Conservation (phyloP, 2,329 filamentous ascomycete genomes). For the Diaporthe helianthi region DNA sequence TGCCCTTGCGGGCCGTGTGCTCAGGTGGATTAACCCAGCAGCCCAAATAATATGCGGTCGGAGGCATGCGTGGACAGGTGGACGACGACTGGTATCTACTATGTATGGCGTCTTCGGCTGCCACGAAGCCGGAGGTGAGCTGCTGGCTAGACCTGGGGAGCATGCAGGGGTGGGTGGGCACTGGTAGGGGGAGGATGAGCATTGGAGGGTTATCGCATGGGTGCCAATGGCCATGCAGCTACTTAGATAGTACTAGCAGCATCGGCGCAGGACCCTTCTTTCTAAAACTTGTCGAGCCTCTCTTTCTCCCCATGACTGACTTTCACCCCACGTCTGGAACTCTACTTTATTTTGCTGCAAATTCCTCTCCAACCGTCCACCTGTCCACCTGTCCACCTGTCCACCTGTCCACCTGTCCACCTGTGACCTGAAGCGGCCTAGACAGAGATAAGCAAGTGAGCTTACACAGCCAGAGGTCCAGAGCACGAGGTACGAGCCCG, state of each 20-base stretch:
- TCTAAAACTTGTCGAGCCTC: constrained; percentile 16
- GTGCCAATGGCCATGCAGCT: constrained; percentile 21
- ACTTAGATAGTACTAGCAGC: too few relatives aligned
- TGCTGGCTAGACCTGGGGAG: not conserved
- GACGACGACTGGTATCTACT: not conserved
- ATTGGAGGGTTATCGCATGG: not conserved
- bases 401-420: not conserved
- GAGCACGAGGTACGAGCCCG: constrained; percentile 17
- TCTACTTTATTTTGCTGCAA: not conserved
- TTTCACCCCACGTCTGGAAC: not conserved
- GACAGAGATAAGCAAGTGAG: not conserved
- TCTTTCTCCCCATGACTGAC: not conserved
- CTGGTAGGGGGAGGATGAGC: constrained; percentile 7
- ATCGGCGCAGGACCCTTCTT: constrained; percentile 30
- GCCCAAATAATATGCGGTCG: not conserved
- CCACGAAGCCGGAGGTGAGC: constrained; percentile 9
- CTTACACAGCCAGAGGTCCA: not conserved
- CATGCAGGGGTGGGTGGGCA: constrained; percentile 22
- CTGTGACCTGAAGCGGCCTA: not conserved
- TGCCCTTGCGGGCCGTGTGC: constrained; percentile 1
- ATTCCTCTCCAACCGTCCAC: not conserved
- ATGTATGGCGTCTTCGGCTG: constrained; percentile 2
- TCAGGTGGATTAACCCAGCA: not conserved
- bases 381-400: not conserved
- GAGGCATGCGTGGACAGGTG: not conserved